Evolutionary conservation across 2,329 filamentous ascomycete species (phyloP).

Genomic region (Aspergillus neotritici): DNA sequence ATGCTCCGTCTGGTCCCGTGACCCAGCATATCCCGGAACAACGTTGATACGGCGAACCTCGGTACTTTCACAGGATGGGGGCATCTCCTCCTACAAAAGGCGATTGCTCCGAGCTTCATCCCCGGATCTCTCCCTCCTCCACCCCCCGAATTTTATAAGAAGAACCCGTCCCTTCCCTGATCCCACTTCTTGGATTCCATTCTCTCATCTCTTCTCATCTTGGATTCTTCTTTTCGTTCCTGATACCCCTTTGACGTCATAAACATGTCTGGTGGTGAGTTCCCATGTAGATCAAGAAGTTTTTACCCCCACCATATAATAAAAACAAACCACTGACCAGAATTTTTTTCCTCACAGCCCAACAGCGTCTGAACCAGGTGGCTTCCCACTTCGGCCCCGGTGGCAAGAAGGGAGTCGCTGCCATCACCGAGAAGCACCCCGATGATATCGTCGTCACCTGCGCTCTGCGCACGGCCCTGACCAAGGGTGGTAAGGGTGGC

Average conservation of each 20-base stretch:
- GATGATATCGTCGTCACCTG: slow-evolving; percentile 84
- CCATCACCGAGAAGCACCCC: slow-evolving; percentile 45
- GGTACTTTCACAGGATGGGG: slow-evolving; percentile 24
- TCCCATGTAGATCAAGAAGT: neutral
- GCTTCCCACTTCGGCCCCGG: slow-evolving; percentile 49
- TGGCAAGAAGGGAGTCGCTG: slow-evolving; percentile 30
- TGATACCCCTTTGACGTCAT: slow-evolving; percentile 20
- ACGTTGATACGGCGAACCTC: slow-evolving; percentile 26
- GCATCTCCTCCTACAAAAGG: slow-evolving; percentile 12
- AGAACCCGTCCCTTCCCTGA: slow-evolving; percentile 3
- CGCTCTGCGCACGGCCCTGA: slow-evolving; percentile 84
- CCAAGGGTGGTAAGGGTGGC: slow-evolving; percentile 84
- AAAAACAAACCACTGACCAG: slow-evolving; percentile 8
- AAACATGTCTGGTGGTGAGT: slow-evolving; percentile 40
- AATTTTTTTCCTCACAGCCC: slow-evolving; percentile 36
- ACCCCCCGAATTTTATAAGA: slow-evolving; percentile 13
- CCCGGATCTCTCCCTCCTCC: slow-evolving; percentile 4
- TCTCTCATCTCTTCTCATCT: slow-evolving; percentile 1
- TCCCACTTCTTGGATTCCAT: neutral
- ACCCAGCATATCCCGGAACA: slow-evolving; percentile 14
- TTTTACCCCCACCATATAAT: neutral
- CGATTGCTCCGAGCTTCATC: slow-evolving; percentile 4
- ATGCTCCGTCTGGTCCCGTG: too few relatives aligned
- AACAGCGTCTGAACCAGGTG: slow-evolving; percentile 56
- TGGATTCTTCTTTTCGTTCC: slow-evolving; percentile 2